Base-by-base conservation (phyloP, 768 basidiomycete genomes). In the Boletus barrowsii region DNA sequence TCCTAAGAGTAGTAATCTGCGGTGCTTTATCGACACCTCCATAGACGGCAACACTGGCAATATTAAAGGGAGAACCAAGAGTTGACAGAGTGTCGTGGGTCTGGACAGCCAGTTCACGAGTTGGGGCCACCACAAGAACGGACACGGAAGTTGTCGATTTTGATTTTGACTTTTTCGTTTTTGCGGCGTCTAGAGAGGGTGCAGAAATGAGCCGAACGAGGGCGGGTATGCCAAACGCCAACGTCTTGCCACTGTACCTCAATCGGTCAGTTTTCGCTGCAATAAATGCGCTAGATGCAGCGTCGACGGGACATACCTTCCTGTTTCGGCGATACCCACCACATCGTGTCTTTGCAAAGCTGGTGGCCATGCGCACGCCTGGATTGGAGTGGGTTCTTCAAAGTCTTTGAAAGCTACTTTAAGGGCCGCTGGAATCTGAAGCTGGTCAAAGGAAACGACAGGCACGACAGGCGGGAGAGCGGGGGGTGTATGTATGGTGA, bases 271-370 rank as follows among this genome's bases (percentile, higher is more conserved):
- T 30, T 10, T 29, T 44, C 1, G 10, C 17, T 33, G 13, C 8
- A 6, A 6, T 22, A 37, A 17, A 35, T 42, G 55, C 47, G 4
- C 42, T 22, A 42, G 44, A 36, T 40, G 49, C 29, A 37, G 47
- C 20, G 55, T 24, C 30, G 8, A 24, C 18, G 48, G n/a, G 26
- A 55, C 74, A 35, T 57, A 83, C 87, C 85, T 90, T 62, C 96
- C 96, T 3, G 96, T 98, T 76, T 98, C 95, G 8, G 96, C 95
- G 56, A 98, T 92, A 46, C 96, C 96, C 30, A 98, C 86, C 0
- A 96, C 90, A 68, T 98, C 91, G n/a, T 76, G 76, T 0, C 89
- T 89, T 22, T 80, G 76, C 24, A 98, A 75, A 7, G 90, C 84
- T 33, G 90, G 84, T 3, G 95, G 93, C 95, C 95, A 98, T 13